A percentile compares a stretch with the other conserved stretches of the same genome.
phyloP scores from a whole-genome alignment of 2,329 filamentous ascomycete species.

The Colletotrichum sp. region DNA sequence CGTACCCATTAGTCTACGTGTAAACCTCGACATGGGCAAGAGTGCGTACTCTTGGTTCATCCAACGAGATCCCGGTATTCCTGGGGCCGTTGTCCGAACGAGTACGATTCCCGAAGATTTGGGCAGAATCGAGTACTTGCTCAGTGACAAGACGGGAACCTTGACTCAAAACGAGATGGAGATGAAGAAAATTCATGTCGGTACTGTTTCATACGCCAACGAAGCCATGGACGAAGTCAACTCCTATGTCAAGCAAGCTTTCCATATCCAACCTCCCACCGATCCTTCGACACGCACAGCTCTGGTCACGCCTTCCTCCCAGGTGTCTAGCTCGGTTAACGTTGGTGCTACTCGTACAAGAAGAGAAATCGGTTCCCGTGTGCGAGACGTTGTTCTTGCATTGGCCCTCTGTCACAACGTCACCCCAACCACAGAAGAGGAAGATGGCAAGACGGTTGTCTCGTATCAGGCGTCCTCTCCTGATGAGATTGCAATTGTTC shows the following conservation, averaged over 20 bases:
- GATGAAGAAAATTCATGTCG: conserved; percentile 97
- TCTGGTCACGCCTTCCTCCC: conserved; percentile 78
- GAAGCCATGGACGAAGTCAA: conserved; percentile 98
- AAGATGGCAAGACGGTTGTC: conserved; percentile 76
- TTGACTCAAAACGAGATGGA: conserved; percentile 99
- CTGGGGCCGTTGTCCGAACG: conserved; percentile 90
- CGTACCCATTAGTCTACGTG: conserved; percentile 93
- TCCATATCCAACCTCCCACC: conserved; percentile 58
- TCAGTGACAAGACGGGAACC: conserved; percentile 98
- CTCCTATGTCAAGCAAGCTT: conserved; percentile 84
- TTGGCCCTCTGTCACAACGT: conserved; percentile 97
- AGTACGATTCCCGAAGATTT: conserved; percentile 98
- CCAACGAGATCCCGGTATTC: conserved; percentile 86
- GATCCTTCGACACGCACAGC: conserved; percentile 47
- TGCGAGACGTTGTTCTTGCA: conserved; percentile 90
- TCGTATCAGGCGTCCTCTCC: conserved; percentile 97
- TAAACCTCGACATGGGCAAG: conserved; percentile 97
- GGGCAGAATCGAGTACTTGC: conserved; percentile 91
- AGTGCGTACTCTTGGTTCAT: conserved; percentile 96
- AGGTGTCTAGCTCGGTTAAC: conserved; percentile 64
- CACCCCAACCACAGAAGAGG: conserved; percentile 86
- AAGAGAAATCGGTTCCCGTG: conserved; percentile 90
- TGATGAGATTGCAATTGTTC: conserved; percentile 97
- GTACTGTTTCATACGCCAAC: conserved; percentile 96
- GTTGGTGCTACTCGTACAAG: conserved; percentile 78